A percentile compares a stretch with the other conserved stretches of the same genome.
phyloP scores from a whole-genome alignment of 2,329 filamentous ascomycete genomes.

The Cladosporium sp. region DNA sequence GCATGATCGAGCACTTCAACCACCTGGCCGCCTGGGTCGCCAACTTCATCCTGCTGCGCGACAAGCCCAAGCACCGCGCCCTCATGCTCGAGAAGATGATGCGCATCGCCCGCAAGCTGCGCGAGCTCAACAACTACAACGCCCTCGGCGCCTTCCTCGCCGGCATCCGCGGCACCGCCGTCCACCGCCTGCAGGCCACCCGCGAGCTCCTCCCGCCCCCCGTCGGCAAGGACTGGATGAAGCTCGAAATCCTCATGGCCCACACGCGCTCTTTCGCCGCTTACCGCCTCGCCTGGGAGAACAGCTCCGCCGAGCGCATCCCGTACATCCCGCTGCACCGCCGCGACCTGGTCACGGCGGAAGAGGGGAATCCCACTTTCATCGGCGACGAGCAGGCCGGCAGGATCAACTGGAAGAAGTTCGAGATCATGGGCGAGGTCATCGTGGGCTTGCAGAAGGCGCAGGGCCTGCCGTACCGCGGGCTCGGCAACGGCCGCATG shows the following conservation, averaged over 20 bases:
- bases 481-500: slow-evolving; percentile 38
- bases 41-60: slow-evolving; percentile 63
- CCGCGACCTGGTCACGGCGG: slow-evolving; percentile 82
- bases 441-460: slow-evolving; percentile 86
- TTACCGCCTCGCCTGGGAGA: slow-evolving; percentile 96
- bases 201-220: slow-evolving; percentile 65
- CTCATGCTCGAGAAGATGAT: slow-evolving; percentile 94
- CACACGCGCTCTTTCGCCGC: slow-evolving; percentile 88
- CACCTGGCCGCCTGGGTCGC: slow-evolving; percentile 52
- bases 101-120: slow-evolving; percentile 74
- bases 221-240: slow-evolving; percentile 76
- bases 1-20: slow-evolving; percentile 81
- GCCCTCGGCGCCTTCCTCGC: slow-evolving; percentile 89
- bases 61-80: slow-evolving; percentile 92
- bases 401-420: slow-evolving; percentile 95
- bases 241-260: slow-evolving; percentile 85
- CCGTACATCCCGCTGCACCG: slow-evolving; percentile 88
- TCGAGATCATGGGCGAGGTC: slow-evolving; percentile 90
- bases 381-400: slow-evolving; percentile 49
- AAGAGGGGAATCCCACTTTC: slow-evolving; percentile 88
- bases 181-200: slow-evolving; percentile 77
- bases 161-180: slow-evolving; percentile 80
- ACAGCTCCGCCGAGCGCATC: slow-evolving; percentile 81
- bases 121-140: slow-evolving; percentile 95
- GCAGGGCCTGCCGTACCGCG: slow-evolving; percentile 75